Base-by-base conservation (phyloP, 2,329 filamentous ascomycete genomes). In the Fusarium concolor region DNA sequence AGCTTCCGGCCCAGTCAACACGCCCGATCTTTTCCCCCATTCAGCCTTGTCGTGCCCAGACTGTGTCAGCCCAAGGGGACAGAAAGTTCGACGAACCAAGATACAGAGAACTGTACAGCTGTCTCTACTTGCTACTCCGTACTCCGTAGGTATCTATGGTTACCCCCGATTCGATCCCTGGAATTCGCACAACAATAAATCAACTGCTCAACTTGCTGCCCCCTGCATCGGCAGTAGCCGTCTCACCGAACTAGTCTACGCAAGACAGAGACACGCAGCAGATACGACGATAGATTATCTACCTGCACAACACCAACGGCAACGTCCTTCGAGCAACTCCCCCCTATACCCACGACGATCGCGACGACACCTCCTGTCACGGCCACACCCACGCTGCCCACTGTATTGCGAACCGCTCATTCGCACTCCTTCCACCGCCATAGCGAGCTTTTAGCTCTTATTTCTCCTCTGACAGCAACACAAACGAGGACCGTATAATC, bases 181-280 rank as follows among this genome's bases (percentile, higher is more conserved):
- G 44, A 58, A 20, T 37, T 52, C 60, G 42, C 62, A 69, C 56
- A 62, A 43, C 56, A 52, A 63, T 62, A 53, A 68, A 62, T 58
- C 66, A 63, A 67, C 43, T 49, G 45, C 43, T 65, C 29, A 39
- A 28, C 53, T 37, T 50, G 33, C 61, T 60, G 60, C 72, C 70
- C 70, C 72, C 72, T 74, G 72, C 69, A 62, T 73, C 68, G 67
- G 66, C 61, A 58, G 57, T 45, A 65, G 57, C 66, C 59, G 62
- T 63, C 64, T 68, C 58, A 68, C 64, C 67, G 65, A 67, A 59
- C 53, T 64, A 58, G 58, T 56, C 62, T 65, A 61, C 70, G 65
- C 71, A 70, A 55, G 56, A 66, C 56, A 72, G 68, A 72, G 67
- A 70, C 71, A 74, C 71, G 68, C 68, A 74, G 56, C 59, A 62